A percentile compares a stretch with the other conserved stretches of the same genome.
Conservation (phyloP, 306 rosid genomes). For the Carpinus viminea region DNA sequence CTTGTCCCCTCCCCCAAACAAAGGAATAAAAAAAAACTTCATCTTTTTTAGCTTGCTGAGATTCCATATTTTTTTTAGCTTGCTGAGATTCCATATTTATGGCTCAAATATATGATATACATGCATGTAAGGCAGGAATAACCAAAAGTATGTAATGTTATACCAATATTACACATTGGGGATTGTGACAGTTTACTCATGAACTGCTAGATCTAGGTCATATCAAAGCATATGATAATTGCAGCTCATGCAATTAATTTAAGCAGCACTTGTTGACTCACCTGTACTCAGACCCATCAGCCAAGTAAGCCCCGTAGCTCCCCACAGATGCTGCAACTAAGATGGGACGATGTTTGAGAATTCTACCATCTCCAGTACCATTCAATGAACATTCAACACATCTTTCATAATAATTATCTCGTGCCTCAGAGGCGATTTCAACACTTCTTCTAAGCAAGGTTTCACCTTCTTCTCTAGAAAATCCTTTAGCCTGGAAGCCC, state of each 20-base stretch:
- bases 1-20: too few species aligned
- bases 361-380: slow-evolving; percentile 29
- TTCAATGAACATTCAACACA: slow-evolving; percentile 34
- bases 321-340: slow-evolving; percentile 57
- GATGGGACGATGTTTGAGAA: slow-evolving; percentile 39
- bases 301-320: slow-evolving; percentile 67
- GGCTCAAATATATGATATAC: background rate
- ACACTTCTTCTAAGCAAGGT: slow-evolving; percentile 48
- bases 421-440: slow-evolving; percentile 54
- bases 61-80: too few species aligned
- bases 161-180: background rate
- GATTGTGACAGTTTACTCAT: background rate
- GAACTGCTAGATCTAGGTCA: slow-evolving; percentile 19
- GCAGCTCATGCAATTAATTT: slow-evolving; percentile 11
- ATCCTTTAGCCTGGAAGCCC: slow-evolving; percentile 54
- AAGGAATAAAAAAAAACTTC: too few species aligned
- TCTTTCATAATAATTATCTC: slow-evolving; percentile 38
- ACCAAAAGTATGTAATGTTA: background rate
- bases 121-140: background rate
- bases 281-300: slow-evolving; percentile 72
- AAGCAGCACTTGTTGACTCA: slow-evolving; percentile 20
- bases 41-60: too few species aligned
- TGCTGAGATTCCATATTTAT: too few species aligned
- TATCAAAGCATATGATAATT: slow-evolving; percentile 16
- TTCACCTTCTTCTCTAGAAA: slow-evolving; percentile 45